phyloP scores from a whole-genome alignment of 345 rosid species.

The Toxicodendron radicans region DNA sequence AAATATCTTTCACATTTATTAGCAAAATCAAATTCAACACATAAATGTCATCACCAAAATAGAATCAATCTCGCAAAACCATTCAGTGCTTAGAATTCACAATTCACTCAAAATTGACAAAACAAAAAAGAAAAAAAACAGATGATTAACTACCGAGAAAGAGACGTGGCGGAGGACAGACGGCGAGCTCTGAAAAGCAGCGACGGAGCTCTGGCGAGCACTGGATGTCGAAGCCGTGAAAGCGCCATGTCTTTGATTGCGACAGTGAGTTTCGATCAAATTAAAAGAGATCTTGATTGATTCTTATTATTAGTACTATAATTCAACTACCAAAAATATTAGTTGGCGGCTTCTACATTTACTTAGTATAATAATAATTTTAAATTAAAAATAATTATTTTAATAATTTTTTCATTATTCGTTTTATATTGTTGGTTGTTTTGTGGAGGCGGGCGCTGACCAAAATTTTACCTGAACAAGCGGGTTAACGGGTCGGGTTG shows the following conservation, averaged over 20 bases:
- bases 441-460: too few species aligned
- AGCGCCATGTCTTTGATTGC: conserved; percentile 54
- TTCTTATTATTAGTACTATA: neutral
- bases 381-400: neutral
- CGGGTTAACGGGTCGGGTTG: too few species aligned
- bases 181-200: conserved; percentile 65
- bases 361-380: neutral
- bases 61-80: neutral
- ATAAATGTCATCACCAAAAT: neutral
- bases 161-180: conserved; percentile 41
- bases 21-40: neutral
- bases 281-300: conserved; percentile 2
- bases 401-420: too few species aligned
- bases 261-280: neutral
- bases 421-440: too few species aligned
- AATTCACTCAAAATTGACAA: neutral
- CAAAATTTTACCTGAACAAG: too few species aligned
- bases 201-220: conserved; percentile 56
- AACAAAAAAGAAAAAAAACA: neutral
- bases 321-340: too few species aligned
- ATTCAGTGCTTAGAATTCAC: neutral
- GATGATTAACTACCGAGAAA: conserved; percentile 46
- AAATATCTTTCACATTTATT: too few species aligned
- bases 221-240: conserved; percentile 77
- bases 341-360: too few species aligned